phyloP scores from a whole-genome alignment of 2,329 filamentous ascomycete species.

The Trichoderma hamatum region DNA sequence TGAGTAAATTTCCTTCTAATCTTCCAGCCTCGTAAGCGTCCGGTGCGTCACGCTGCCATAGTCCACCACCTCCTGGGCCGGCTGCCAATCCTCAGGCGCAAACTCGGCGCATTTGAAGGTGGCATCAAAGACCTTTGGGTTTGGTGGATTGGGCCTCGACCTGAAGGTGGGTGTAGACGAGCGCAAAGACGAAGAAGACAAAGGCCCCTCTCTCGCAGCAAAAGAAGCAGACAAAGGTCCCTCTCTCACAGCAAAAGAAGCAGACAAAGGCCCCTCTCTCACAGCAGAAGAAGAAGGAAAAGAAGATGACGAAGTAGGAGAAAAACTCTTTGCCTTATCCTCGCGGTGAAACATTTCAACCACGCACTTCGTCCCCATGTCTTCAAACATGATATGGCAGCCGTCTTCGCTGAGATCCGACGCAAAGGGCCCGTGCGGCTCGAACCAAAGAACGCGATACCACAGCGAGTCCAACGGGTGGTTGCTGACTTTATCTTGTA shows the following conservation, averaged over 20 bases:
- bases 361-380: neutral
- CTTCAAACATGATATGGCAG: neutral
- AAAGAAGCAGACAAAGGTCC: neutral
- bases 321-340: neutral
- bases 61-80: neutral
- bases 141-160: neutral
- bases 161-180: neutral
- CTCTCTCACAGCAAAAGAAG: neutral
- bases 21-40: neutral
- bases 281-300: neutral
- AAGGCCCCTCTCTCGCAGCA: neutral
- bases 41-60: neutral
- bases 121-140: neutral
- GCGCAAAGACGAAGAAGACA: neutral
- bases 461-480: slow-evolving; percentile 1
- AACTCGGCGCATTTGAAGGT: neutral
- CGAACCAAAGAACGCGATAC: slow-evolving; percentile 4
- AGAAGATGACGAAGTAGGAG: neutral
- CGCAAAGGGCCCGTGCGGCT: neutral
- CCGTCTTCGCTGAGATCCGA: neutral
- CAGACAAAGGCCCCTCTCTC: neutral
- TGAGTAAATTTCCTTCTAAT: neutral
- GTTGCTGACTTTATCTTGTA: neutral
- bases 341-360: slow-evolving; percentile 9
- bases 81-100: neutral